phyloP scores from a whole-genome alignment of 2,329 filamentous ascomycete genomes.

The Lasiodiplodia sp. region DNA sequence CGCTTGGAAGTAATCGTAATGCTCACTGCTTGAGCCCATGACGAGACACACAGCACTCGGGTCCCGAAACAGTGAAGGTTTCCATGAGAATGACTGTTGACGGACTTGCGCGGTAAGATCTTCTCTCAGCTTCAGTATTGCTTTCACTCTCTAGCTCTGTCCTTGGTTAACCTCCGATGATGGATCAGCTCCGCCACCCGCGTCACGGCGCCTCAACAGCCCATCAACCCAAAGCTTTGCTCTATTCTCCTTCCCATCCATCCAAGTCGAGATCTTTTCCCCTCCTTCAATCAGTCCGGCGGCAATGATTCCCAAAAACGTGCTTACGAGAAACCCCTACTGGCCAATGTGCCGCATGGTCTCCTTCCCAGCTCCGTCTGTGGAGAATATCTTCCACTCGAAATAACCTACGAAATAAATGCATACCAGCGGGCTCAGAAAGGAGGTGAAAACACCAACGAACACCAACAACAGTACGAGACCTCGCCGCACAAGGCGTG shows the following conservation, averaged over 20 bases:
- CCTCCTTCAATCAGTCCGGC: neutral
- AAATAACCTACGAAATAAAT: neutral
- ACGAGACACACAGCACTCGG: no score
- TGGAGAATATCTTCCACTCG: neutral
- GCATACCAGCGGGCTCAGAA: neutral
- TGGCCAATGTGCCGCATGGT: neutral
- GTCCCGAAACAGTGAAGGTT: no score
- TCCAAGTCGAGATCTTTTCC: neutral
- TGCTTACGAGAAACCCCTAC: neutral
- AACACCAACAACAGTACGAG: neutral
- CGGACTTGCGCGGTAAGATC: no score
- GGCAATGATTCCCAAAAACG: neutral
- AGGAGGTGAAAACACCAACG: neutral
- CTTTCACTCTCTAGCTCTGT: neutral
- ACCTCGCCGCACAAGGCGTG: neutral
- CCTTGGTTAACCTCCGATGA: neutral
- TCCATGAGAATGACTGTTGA: no score
- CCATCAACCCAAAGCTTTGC: neutral
- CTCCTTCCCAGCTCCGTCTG: neutral
- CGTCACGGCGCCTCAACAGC: neutral
- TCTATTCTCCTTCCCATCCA: neutral
- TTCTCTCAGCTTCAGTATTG: neutral
- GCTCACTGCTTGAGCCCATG: no score
- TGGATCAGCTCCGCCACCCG: neutral
- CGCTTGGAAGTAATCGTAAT: no score